Base-by-base conservation (phyloP, 352 stramenopile species). In the Globisporangium takayamanum region DNA sequence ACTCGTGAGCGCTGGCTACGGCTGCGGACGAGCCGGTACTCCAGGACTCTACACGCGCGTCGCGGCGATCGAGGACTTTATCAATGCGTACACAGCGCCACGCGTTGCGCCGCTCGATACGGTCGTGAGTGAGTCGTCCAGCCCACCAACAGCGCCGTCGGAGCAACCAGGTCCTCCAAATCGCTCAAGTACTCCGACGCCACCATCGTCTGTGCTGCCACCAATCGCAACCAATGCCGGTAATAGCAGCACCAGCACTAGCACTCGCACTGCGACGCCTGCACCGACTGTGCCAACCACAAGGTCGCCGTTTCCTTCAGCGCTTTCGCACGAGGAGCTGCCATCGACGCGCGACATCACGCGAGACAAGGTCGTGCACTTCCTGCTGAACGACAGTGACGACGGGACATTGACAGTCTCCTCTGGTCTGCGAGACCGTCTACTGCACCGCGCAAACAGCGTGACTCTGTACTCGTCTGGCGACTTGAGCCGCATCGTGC, bases 41-140 rank as follows among this genome's bases (percentile, higher is more conserved):
- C 57, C 57, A 3, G 42, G 50, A 1, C 25, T 57, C 12, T 58
- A 58, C 41, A 37, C 49, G 20, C 50, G 37, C 45, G 25, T 51
- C 4, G 39, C 36, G 6, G 16, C n/a, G 39, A 10, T 53, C 14
- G 22, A 7, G 12, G 50, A 63, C 30, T 63, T 57, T 15, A 52
- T 62, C 37, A 33, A 39, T 6, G 53, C 42, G 15, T 52, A 59
- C 53, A 52, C 53, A 47, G 41, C 41, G 41, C 5, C 11, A 16
- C 41, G 15, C 15, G 10, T 7, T 15, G 15, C 41, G 41, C 10
- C 14, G 14, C 41, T 36, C 30, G 30, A 36, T 8, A 8, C 8
- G 30, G 30, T 8, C 7, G 30, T 36, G 30, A 4, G 30, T 8
- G 30, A 36, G 30, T 7, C 30, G 7, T 36, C 41, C 11, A 46